A percentile compares a stretch with the other conserved stretches of the same genome.
These are phyloP conservation scores for Phascolomyces articulosus DNA, from an alignment of 371 early-diverging fungal genomes.

Conservation along the genomic window DNA sequence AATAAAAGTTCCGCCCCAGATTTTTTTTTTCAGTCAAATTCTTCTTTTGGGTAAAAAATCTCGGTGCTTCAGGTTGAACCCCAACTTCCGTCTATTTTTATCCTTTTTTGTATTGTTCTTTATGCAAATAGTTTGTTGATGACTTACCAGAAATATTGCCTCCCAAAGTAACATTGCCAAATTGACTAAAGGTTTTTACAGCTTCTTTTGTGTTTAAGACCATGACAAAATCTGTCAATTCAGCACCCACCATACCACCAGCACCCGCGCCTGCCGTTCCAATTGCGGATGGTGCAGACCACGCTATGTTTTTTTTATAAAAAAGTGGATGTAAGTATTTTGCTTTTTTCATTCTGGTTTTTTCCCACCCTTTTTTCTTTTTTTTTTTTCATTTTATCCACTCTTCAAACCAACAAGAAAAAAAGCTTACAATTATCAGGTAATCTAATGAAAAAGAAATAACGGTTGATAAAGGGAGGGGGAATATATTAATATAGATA, in stretches of 20 bases:
- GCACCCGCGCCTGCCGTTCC: slow-evolving; percentile 82
- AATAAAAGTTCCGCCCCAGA: background rate
- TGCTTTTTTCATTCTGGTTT: too few species aligned
- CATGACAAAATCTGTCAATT: slow-evolving; percentile 93
- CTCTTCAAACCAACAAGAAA: too few species aligned
- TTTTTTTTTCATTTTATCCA: background rate
- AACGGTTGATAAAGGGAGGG: too few species aligned
- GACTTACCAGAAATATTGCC: slow-evolving; percentile 84
- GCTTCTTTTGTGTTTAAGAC: slow-evolving; percentile 86
- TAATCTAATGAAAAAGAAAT: slow-evolving; percentile 1
- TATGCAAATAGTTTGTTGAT: too few species aligned
- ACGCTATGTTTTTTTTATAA: slow-evolving; percentile 36
- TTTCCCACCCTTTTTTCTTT: background rate
- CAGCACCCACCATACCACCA: slow-evolving; percentile 62
- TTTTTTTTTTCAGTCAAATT: too few species aligned
- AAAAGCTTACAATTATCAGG: slow-evolving; percentile 12
- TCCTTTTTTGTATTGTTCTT: background rate
- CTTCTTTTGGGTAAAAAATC: too few species aligned
- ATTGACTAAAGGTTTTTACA: slow-evolving; percentile 88
- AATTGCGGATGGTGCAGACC: slow-evolving; percentile 84
- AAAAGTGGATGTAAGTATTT: too few species aligned
- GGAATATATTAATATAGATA: too few species aligned
- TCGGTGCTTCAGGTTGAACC: too few species aligned
- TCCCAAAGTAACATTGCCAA: slow-evolving; percentile 92
- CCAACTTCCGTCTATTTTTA: background rate